phyloP scores from a whole-genome alignment of 805 yeast genomes.

The Candida morakotiae region DNA sequence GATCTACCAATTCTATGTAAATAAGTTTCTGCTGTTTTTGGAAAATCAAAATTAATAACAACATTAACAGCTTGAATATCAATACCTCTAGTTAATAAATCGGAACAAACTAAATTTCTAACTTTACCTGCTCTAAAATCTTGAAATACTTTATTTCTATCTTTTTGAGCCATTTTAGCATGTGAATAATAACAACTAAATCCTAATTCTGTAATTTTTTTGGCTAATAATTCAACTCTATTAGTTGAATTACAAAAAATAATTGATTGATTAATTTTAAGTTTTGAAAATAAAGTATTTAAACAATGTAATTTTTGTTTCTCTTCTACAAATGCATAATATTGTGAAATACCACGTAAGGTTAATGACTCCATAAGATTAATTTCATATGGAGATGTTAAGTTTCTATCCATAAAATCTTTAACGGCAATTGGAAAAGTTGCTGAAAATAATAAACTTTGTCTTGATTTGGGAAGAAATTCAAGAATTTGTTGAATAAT shows the following conservation, averaged over 20 bases:
- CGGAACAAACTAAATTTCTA: constrained; percentile 95
- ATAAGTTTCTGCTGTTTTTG: constrained; percentile 95
- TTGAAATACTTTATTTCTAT: constrained; percentile 96
- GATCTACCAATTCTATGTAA: constrained; percentile 98
- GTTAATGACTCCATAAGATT: constrained; percentile 98
- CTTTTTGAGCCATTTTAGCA: constrained; percentile 95
- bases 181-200: constrained; percentile 96
- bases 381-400: constrained; percentile 89
- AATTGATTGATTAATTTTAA: constrained; percentile 94
- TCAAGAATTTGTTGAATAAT: constrained; percentile 82
- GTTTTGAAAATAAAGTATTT: constrained; percentile 88
- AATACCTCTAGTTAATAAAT: constrained; percentile 94
- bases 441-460: constrained; percentile 86
- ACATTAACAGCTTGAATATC: constrained; percentile 99
- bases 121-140: constrained; percentile 98
- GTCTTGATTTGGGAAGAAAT: constrained; percentile 67
- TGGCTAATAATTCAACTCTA: constrained; percentile 92
- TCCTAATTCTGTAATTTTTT: constrained; percentile 93
- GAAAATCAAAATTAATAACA: constrained; percentile 97
- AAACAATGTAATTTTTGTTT: constrained; percentile 93
- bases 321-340: constrained; percentile 97
- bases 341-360: constrained; percentile 92
- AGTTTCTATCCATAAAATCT: constrained; percentile 85
- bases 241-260: constrained; percentile 96
- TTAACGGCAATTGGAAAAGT: constrained; percentile 95